phyloP scores from a whole-genome alignment of 2,329 filamentous ascomycete genomes.

The Colletotrichum falcatum region DNA sequence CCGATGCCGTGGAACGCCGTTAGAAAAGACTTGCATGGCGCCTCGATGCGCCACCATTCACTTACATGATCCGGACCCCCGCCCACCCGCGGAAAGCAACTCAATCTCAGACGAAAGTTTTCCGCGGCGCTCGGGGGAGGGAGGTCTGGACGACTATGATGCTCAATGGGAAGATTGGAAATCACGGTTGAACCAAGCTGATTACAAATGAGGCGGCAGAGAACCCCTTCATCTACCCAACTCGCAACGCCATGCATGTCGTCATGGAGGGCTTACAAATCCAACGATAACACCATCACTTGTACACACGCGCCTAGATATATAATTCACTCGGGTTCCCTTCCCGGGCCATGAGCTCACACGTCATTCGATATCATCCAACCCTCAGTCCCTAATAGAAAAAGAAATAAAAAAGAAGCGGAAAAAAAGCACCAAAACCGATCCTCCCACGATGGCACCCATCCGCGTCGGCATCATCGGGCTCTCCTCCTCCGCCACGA shows the following conservation, averaged over 20 bases:
- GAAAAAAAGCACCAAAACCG: background rate
- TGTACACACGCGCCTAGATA: background rate
- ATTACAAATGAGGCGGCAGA: conserved; percentile 13
- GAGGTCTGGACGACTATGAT: background rate
- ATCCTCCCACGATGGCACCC: conserved; percentile 41
- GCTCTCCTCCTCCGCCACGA: conserved; percentile 64
- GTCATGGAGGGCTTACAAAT: conserved; percentile 18
- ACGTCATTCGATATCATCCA: background rate
- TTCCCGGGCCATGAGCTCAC: background rate
- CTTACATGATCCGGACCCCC: background rate
- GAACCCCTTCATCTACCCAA: background rate
- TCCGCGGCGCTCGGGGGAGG: background rate
- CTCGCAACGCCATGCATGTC: background rate
- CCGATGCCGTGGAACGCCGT: background rate
- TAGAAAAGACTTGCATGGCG: background rate
- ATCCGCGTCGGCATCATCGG: conserved; percentile 70
- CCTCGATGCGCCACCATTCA: background rate
- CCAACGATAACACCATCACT: conserved; percentile 7
- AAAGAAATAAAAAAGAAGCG: no score
- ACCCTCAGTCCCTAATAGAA: background rate
- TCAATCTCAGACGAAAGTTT: background rate
- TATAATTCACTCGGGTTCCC: background rate
- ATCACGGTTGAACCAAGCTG: background rate
- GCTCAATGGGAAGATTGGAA: background rate
- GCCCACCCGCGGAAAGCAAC: background rate